Conservation (phyloP, 148 eudicot species). For the Rhododendron kiyosumense region DNA sequence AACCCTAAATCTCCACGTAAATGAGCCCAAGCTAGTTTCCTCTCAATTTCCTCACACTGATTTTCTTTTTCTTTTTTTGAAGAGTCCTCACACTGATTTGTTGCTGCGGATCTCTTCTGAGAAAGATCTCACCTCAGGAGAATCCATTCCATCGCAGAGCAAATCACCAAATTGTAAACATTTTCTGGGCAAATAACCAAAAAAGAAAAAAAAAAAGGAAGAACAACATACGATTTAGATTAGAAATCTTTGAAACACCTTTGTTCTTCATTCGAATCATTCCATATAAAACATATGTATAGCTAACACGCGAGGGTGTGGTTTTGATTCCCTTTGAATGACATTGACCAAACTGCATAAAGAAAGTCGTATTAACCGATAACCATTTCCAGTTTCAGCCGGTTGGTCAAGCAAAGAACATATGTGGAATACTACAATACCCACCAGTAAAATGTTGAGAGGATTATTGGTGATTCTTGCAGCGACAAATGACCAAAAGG, state of each 20-base stretch:
- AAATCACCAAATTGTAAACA: too few species aligned
- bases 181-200: neutral
- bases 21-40: too few species aligned
- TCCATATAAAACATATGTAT: neutral
- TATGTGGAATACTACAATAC: neutral
- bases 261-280: too few species aligned
- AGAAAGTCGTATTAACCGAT: neutral
- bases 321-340: neutral
- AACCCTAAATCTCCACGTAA: too few species aligned
- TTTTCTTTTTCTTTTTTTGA: too few species aligned
- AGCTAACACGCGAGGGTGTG: neutral
- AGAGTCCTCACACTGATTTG: too few species aligned
- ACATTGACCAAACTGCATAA: constrained; percentile 2
- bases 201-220: too few species aligned
- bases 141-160: too few species aligned
- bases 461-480: neutral
- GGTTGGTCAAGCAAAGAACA: neutral
- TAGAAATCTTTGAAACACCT: too few species aligned
- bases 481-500: neutral
- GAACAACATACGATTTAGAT: neutral
- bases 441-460: neutral
- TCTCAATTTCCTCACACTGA: too few species aligned
- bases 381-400: neutral
- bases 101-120: too few species aligned
- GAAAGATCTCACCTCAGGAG: too few species aligned